A percentile compares a stretch with the other conserved stretches of the same genome.
These are phyloP conservation scores for Gleditsia sinensis DNA, from an alignment of 306 rosid genomes.

Conservation along the genomic window DNA sequence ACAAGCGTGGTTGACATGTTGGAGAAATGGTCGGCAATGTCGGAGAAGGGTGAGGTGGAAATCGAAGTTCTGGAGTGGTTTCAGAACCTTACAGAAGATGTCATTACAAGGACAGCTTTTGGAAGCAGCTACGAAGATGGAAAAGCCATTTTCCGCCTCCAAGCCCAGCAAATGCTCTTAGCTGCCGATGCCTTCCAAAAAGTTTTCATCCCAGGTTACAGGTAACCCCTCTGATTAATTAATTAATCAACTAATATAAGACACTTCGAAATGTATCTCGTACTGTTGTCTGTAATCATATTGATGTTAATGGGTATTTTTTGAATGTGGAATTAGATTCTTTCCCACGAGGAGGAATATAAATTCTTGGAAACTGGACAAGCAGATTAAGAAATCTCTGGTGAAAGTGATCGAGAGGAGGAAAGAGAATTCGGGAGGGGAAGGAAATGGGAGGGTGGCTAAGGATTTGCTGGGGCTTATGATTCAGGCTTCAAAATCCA, in stretches of 20 bases:
- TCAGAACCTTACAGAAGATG: slow-evolving; percentile 74
- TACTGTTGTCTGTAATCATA: too few species aligned
- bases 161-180: slow-evolving; percentile 74
- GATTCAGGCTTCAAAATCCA: slow-evolving; percentile 64
- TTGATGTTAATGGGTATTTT: too few species aligned
- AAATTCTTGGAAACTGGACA: slow-evolving; percentile 78
- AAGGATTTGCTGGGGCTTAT: slow-evolving; percentile 84
- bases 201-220: slow-evolving; percentile 87
- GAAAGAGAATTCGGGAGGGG: slow-evolving; percentile 31
- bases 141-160: slow-evolving; percentile 71
- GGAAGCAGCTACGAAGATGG: slow-evolving; percentile 93
- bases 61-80: slow-evolving; percentile 85
- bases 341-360: slow-evolving; percentile 75
- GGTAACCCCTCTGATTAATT: slow-evolving; percentile 40
- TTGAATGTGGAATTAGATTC: slow-evolving; percentile 44
- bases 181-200: slow-evolving; percentile 87
- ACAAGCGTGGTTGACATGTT: slow-evolving; percentile 72
- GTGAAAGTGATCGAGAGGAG: slow-evolving; percentile 55
- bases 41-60: slow-evolving; percentile 69
- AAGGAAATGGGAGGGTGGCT: slow-evolving; percentile 36
- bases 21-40: slow-evolving; percentile 67
- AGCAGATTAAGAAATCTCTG: slow-evolving; percentile 60
- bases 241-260: too few species aligned
- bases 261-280: too few species aligned
- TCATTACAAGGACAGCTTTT: slow-evolving; percentile 72